A percentile compares a stretch with the other conserved stretches of the same genome.
Evolutionary conservation across 2,329 filamentous ascomycete genomes (phyloP).

Genomic region (Cyphellophora attinorum): DNA sequence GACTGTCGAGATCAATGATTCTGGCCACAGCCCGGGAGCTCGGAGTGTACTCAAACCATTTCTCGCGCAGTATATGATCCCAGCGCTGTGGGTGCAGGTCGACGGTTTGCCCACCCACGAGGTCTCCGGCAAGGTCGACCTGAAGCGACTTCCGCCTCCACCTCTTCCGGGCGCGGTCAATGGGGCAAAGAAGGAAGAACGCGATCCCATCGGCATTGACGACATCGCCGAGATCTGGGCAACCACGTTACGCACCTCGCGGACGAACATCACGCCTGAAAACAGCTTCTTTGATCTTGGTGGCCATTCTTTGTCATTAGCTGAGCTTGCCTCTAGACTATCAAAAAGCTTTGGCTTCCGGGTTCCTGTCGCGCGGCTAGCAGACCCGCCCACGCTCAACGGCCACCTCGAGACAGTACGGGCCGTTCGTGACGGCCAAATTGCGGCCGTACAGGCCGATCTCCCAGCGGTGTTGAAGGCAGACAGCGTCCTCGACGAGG

Average conservation of each 20-base stretch:
- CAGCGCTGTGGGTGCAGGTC: slow-evolving; percentile 65
- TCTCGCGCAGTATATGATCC: slow-evolving; percentile 77
- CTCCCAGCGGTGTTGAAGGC: slow-evolving; percentile 58
- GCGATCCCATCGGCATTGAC: slow-evolving; percentile 55
- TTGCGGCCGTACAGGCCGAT: slow-evolving; percentile 65
- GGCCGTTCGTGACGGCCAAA: slow-evolving; percentile 61
- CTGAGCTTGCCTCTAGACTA: slow-evolving; percentile 62
- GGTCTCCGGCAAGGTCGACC: slow-evolving; percentile 70
- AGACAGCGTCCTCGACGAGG: slow-evolving; percentile 58
- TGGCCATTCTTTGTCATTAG: slow-evolving; percentile 68
- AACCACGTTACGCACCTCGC: slow-evolving; percentile 55
- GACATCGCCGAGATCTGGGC: slow-evolving; percentile 66
- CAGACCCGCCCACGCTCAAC: slow-evolving; percentile 60
- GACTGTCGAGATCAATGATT: slow-evolving; percentile 56
- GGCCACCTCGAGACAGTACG: slow-evolving; percentile 65
- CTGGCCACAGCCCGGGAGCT: slow-evolving; percentile 61
- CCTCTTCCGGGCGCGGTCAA: slow-evolving; percentile 27
- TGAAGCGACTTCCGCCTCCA: slow-evolving; percentile 61
- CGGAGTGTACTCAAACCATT: slow-evolving; percentile 55
- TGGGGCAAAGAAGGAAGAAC: slow-evolving; percentile 34
- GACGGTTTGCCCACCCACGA: slow-evolving; percentile 63
- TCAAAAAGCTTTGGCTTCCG: slow-evolving; percentile 63
- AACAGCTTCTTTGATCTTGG: slow-evolving; percentile 76
- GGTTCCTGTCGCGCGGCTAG: slow-evolving; percentile 61
- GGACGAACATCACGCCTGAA: slow-evolving; percentile 52